Conservation (phyloP, 306 rosid genomes). For the Inga oerstediana region DNA sequence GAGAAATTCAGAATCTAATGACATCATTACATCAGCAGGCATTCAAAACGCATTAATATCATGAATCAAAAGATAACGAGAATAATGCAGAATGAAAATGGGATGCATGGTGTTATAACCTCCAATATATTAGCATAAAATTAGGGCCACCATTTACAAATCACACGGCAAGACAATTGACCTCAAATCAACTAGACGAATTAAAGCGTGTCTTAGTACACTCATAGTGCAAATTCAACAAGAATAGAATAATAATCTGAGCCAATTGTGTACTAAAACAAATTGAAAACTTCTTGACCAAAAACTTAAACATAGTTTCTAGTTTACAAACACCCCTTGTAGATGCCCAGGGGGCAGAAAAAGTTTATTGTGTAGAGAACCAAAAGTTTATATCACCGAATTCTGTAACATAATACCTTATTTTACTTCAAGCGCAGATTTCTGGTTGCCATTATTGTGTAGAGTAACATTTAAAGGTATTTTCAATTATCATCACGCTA, state of each 20-base stretch:
- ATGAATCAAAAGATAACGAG: conserved; percentile 4
- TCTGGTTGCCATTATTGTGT: conserved; percentile 4
- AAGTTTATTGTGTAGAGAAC: not conserved
- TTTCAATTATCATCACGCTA: not conserved
- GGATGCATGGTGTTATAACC: not conserved
- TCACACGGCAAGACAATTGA: conserved; percentile 4
- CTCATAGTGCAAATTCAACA: not conserved
- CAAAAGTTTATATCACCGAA: conserved; percentile 1
- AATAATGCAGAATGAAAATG: not conserved
- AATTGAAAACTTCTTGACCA: not conserved
- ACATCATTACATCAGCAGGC: not conserved
- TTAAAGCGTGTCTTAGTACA: not conserved
- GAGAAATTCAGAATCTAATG: not conserved
- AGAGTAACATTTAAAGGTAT: not conserved
- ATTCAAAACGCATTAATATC: not conserved
- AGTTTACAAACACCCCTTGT: conserved; percentile 3
- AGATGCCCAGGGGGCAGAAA: not conserved
- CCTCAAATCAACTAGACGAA: not conserved
- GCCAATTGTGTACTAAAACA: conserved; percentile 6
- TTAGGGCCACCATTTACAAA: not conserved
- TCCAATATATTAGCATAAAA: not conserved
- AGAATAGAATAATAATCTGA: not conserved
- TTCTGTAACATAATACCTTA: not conserved
- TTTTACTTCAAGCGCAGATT: not conserved
- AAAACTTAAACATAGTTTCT: not conserved